A percentile compares a stretch with the other conserved stretches of the same genome.
These are phyloP conservation scores for Clohesyomyces aquaticus DNA, from an alignment of 495 filamentous ascomycete species.

Conservation along the genomic window DNA sequence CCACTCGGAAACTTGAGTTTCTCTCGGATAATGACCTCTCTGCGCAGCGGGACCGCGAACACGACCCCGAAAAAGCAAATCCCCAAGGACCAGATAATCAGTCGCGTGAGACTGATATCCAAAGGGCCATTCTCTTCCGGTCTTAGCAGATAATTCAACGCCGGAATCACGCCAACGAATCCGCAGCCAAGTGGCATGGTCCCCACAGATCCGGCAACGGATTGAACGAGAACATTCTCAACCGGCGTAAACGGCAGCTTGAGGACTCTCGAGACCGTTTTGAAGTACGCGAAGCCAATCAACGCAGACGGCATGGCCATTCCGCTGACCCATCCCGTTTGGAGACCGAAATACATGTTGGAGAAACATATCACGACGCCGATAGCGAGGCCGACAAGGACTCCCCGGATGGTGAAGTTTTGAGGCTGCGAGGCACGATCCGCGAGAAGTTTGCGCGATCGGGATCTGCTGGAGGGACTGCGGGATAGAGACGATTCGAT, in stretches of 20 bases:
- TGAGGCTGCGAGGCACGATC: conserved; percentile 45
- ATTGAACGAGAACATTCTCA: conserved; percentile 97
- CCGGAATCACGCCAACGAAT: conserved; percentile 92
- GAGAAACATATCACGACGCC: conserved; percentile 91
- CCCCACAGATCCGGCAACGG: conserved; percentile 90
- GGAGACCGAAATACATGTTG: conserved; percentile 97
- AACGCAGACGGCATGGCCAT: conserved; percentile 93
- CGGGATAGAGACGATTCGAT: conserved; percentile 9
- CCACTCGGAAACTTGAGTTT: conserved; percentile 92
- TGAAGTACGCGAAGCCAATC: conserved; percentile 97
- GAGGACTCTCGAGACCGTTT: conserved; percentile 69
- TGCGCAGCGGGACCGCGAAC: conserved; percentile 85
- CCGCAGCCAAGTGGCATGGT: conserved; percentile 97
- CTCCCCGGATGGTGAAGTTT: conserved; percentile 82
- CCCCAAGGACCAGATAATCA: conserved; percentile 87
- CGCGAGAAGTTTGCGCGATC: conserved; percentile 26
- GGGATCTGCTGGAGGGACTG: conserved; percentile 6
- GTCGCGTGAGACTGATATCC: conserved; percentile 68
- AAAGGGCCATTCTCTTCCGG: conserved; percentile 78
- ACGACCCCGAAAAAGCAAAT: conserved; percentile 95
- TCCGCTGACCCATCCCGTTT: conserved; percentile 88
- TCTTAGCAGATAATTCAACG: conserved; percentile 81
- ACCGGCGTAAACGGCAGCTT: conserved; percentile 83
- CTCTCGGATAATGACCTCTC: conserved; percentile 89
- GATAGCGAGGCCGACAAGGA: conserved; percentile 79